Percentiles rank a stretch among this genome's conserved stretches.
Conservation (phyloP, 805 yeast species). For the Metschnikowia koreensis region DNA sequence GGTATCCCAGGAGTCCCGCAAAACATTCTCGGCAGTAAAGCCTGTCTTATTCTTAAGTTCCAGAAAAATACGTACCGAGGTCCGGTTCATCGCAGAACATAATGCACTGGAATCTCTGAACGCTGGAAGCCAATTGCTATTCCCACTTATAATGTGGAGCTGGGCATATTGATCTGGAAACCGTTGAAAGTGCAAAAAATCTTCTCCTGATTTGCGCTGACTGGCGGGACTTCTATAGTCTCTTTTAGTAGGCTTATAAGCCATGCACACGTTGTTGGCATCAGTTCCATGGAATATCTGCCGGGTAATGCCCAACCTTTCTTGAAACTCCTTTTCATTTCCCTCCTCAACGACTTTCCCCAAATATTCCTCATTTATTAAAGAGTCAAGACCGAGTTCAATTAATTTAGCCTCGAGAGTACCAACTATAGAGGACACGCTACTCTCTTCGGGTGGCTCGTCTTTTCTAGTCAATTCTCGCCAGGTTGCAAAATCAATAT, state of each 20-base stretch:
- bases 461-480: too few species aligned
- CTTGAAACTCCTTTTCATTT: not conserved
- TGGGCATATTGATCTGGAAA: not conserved
- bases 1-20: not conserved
- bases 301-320: not conserved
- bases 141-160: not conserved
- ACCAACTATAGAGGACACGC: not conserved
- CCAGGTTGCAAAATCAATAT: too few species aligned
- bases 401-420: not conserved
- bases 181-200: not conserved
- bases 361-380: not conserved
- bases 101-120: not conserved
- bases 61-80: not conserved
- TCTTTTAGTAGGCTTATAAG: not conserved
- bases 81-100: not conserved
- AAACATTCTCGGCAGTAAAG: not conserved
- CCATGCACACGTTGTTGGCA: not conserved
- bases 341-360: not conserved
- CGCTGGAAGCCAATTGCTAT: slow-evolving; percentile 2
- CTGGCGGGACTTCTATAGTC: not conserved
- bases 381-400: not conserved
- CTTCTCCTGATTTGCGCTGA: not conserved
- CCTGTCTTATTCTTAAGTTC: not conserved
- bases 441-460: not conserved
- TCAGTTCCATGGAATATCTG: not conserved